Evolutionary conservation across 2,329 filamentous ascomycete species (phyloP), one percentile per base, ranked within the genome.

Genomic region (Fusarium subtropicale): DNA sequence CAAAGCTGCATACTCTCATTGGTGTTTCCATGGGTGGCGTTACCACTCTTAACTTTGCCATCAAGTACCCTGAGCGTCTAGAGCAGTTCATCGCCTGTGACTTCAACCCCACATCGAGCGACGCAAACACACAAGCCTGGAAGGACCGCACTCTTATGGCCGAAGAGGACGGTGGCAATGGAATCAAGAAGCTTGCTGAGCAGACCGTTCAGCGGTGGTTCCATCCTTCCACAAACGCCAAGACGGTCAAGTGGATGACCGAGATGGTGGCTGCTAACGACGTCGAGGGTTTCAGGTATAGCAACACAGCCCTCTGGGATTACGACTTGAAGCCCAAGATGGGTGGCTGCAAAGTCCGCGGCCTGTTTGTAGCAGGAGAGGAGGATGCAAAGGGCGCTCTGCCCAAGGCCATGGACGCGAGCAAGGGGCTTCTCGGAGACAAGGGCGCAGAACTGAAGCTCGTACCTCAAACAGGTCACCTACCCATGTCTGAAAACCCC

Each of bases 1-100:
- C 86, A 12, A 86, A 87, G 73, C 87, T 92, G 0, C 87, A 90
- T 34, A 84, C 87, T 0, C 81, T 95, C 1, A 82, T 96, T 22
- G 93, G 93, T 22, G 93, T 97, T 5, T 92, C 90, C 36, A 88
- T 96, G 77, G 93, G 93, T 67, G 93, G 93, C 54, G 92, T 91
- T 3, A 96, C 93, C 2, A 85, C 90, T 1, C 85, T 96, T 51
- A 90, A 91, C 76, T 89, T 91, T 53, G 90, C 91, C 0, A 86
- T 97, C 52, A 84, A 84, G 41, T 85, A 92, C 72, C 90, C 92
- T 0, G 67, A 81, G 2, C 84, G 87, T 44, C 79, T 93, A 16
- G 76, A 73, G 3, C 83, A 83, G 9, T 92, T 94, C 76, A 82
- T 95, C 24, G 86, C 90, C 5, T 94, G 92, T 78, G 92, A 96